Base-by-base conservation (phyloP, 345 rosid species). In the Linum tenue region DNA sequence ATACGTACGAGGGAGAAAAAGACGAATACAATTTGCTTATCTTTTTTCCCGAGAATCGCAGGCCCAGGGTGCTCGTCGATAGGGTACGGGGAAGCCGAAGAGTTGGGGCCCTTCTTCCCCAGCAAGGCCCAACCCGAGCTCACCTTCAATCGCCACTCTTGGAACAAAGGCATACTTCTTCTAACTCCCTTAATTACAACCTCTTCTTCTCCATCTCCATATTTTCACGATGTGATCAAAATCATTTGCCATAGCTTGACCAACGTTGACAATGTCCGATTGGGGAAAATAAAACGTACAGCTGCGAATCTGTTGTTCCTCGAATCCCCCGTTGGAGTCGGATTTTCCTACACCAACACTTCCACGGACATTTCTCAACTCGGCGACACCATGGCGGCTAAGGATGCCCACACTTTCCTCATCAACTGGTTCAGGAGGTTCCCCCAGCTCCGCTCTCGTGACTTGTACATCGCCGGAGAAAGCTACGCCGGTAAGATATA, bases 41-140 rank as follows among this genome's bases (percentile, higher is more conserved):
- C 31, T 22, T 22, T 22, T 22, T 22, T 22, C 31, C 31, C 31
- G 31, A 22, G 31, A 22, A 22, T 22, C 31, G 6, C 70, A 90
- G 95, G 95, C 50, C 97, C 92, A 0, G 95, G 95, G 7, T 91
- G 97, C 70, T 88, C 91, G 38, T 88, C 92, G 7, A 68, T 88
- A 48, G 97, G 88, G 12, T 86, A 68, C 68, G 97, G 97, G 71
- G 80, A 77, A 69, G 74, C 92, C 55, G 97, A 84, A 64, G 97
- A 90, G 69, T 63, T 88, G 2, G 95, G 97, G 6, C 97, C 97
- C 35, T 90, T 90, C 75, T 86, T 88, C 60, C 81, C 89, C 56
- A 84, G 75, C 41, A 86, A 81, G 64, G 81, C 80, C 56, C 5
- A 63, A 17, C 76, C 72, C 11, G 67, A 67, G 11, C 84, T 91